Base-by-base conservation (phyloP, 345 rosid species). In the Hibiscus syriacus region DNA sequence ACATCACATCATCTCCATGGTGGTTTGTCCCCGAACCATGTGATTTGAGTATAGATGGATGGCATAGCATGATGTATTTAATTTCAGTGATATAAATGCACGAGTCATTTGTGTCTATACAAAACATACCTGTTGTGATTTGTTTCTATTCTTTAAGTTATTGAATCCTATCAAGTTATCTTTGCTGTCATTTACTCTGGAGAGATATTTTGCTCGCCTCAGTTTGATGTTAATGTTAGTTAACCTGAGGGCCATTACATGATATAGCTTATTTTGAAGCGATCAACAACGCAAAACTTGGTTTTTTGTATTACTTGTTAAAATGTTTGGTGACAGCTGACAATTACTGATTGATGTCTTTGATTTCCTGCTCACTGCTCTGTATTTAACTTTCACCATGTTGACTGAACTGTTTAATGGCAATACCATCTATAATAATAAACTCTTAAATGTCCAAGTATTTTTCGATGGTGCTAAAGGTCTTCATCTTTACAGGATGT, bases 401-500 rank as follows among this genome's bases (percentile, higher is more conserved):
- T n/a, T 55, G 64, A 26, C 11, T 25, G 13, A 55, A 55, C 60
- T 68, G 17, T 26, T 30, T 49, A 29, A 14, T 55, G 71, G 26
- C 52, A 34, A 67, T 45, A n/a, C 23, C 45, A 48, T 49, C 5
- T 30, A n/a, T 54, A 9, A 48, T 19, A 9, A 29, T 29, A 6
- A 29, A 32, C 57, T 49, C 11, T 16, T 45, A 25, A 23, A 25
- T 45, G 36, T 11, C 56, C 43, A n/a, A 22, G n/a, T 41, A 23
- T 66, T 14, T 30, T 4, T 12, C 16, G 25, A 43, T 66, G 56
- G 45, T 56, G 10, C 68, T 64, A 62, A 16, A 38, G 16, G 38
- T 43, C 6, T 2, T 52, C 36, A 17, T 46, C 11, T 22, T 65
- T 59, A 69, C 80, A 81, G 89, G 92, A 76, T 70, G 75, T 64